Evolutionary conservation across 176 grass and related monocot genomes (phyloP).

Genomic region (Triticum dicoccoides): DNA sequence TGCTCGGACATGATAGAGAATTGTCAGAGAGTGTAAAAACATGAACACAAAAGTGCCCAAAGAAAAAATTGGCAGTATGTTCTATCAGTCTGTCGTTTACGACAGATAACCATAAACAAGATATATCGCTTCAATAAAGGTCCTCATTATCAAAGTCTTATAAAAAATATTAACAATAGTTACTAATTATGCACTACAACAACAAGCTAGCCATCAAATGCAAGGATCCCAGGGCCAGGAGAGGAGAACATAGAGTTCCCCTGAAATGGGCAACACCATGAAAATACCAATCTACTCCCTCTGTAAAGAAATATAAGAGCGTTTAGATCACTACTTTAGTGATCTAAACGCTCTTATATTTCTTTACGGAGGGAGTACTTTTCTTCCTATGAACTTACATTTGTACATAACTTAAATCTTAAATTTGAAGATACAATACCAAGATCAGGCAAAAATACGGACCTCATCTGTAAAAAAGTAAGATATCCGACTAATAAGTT

Average conservation of each 20-base stretch:
- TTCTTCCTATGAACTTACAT: background rate
- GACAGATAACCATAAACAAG: background rate
- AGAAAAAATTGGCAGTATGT: background rate
- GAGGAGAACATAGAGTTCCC: background rate
- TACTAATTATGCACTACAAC: constrained; percentile 15
- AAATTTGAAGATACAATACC: background rate
- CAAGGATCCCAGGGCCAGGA: background rate
- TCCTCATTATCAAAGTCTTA: background rate
- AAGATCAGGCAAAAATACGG: constrained; percentile 12
- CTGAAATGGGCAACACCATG: background rate
- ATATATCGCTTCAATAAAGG: background rate
- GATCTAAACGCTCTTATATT: too few species aligned
- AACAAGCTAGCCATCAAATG: background rate
- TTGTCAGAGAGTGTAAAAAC: background rate
- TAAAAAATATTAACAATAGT: background rate
- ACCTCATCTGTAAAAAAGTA: constrained; percentile 72
- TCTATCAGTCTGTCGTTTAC: background rate
- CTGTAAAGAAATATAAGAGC: too few species aligned
- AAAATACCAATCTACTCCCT: background rate
- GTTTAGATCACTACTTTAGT: too few species aligned
- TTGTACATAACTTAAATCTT: background rate
- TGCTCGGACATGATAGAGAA: background rate
- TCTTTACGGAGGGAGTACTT: background rate
- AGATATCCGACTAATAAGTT: constrained; percentile 74
- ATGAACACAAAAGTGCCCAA: background rate